Evolutionary conservation across 768 basidiomycete species (phyloP).

Genomic region (Clathrus columnatus): DNA sequence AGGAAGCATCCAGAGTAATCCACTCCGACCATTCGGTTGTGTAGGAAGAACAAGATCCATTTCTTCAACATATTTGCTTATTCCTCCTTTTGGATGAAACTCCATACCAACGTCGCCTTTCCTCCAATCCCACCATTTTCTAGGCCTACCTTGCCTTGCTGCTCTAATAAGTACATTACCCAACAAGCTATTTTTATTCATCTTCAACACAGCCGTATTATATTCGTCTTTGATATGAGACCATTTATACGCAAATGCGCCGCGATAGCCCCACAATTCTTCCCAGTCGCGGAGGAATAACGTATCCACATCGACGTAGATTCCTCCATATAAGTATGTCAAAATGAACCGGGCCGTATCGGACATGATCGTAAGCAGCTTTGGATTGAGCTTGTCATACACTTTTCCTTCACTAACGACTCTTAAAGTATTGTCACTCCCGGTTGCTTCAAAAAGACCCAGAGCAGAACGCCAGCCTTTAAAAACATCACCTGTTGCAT

Average conservation of each 20-base stretch:
- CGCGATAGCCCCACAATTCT: slow-evolving; percentile 41
- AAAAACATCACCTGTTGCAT: slow-evolving; percentile 35
- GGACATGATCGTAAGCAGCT: slow-evolving; percentile 19
- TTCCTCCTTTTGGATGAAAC: slow-evolving; percentile 38
- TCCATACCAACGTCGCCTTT: slow-evolving; percentile 23
- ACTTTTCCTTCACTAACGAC: neutral
- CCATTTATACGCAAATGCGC: slow-evolving; percentile 38
- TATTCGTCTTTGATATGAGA: slow-evolving; percentile 32
- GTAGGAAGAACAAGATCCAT: slow-evolving; percentile 30
- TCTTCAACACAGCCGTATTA: slow-evolving; percentile 39
- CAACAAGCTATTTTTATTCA: slow-evolving; percentile 36
- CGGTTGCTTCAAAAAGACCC: neutral
- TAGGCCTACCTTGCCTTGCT: slow-evolving; percentile 29
- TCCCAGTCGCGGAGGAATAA: slow-evolving; percentile 42
- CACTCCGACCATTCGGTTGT: slow-evolving; percentile 32
- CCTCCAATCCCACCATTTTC: neutral
- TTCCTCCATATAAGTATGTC: slow-evolving; percentile 38
- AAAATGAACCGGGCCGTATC: slow-evolving; percentile 43
- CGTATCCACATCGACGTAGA: slow-evolving; percentile 42
- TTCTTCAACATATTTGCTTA: neutral
- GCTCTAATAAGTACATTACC: slow-evolving; percentile 38
- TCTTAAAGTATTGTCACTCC: neutral
- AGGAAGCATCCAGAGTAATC: slow-evolving; percentile 32
- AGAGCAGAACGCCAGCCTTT: slow-evolving; percentile 31
- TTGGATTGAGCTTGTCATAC: neutral